phyloP scores from a whole-genome alignment of 2,329 filamentous ascomycete genomes.

The Pseudogymnoascus sp. region DNA sequence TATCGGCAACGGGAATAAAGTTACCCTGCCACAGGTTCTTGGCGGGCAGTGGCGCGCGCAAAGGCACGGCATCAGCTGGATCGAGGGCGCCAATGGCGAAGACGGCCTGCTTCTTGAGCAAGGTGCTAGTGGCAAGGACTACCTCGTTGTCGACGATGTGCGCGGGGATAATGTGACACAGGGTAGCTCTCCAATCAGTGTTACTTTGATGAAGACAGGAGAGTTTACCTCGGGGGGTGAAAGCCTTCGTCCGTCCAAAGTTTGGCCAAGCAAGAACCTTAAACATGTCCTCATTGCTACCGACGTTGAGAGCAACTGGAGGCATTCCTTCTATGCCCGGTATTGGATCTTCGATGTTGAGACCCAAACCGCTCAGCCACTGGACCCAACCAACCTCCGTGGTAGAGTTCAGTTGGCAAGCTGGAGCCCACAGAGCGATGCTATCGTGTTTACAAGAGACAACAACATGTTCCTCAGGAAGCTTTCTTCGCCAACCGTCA shows the following conservation, averaged over 20 bases:
- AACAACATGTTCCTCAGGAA: constrained; percentile 86
- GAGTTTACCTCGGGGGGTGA: constrained; percentile 52
- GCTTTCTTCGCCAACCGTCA: constrained; percentile 33
- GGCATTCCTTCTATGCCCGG: constrained; percentile 74
- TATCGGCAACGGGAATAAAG: constrained; percentile 57
- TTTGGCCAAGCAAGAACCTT: constrained; percentile 73
- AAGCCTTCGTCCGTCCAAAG: constrained; percentile 47
- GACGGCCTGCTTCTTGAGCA: constrained; percentile 80
- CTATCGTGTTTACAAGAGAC: constrained; percentile 77
- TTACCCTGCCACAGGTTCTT: constrained; percentile 65
- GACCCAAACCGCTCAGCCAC: constrained; percentile 64
- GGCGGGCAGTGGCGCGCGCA: constrained; percentile 55
- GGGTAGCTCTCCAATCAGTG: constrained; percentile 40
- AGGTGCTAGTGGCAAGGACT: constrained; percentile 56
- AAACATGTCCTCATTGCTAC: constrained; percentile 80
- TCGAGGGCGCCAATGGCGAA: constrained; percentile 62
- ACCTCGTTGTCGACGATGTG: constrained; percentile 81
- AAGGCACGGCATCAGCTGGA: constrained; percentile 65
- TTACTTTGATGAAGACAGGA: constrained; percentile 64
- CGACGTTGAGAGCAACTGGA: constrained; percentile 67
- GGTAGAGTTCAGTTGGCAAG: constrained; percentile 71
- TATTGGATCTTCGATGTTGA: constrained; percentile 93
- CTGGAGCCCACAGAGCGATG: constrained; percentile 83
- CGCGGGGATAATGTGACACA: constrained; percentile 42
- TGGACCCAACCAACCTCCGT: constrained; percentile 60